Percentiles rank a stretch among this genome's conserved stretches.
phyloP scores from a whole-genome alignment of 75 land plant species.

The Picea glauca region DNA sequence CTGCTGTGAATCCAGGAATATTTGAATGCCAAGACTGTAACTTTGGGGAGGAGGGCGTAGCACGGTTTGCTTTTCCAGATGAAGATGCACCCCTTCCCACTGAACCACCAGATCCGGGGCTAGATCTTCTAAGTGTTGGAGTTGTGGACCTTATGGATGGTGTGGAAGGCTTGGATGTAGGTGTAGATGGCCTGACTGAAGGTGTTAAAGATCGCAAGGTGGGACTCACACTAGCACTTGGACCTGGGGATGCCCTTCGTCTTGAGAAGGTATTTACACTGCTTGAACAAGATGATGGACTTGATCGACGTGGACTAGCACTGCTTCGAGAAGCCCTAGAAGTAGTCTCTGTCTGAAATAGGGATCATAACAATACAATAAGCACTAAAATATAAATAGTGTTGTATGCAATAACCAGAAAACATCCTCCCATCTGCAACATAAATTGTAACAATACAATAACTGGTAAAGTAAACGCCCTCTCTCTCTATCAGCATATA shows the following conservation, averaged over 20 bases:
- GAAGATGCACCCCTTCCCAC: slow-evolving; percentile 36
- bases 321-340: slow-evolving; percentile 46
- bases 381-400: not conserved
- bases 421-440: not conserved
- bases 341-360: slow-evolving; percentile 48
- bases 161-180: slow-evolving; percentile 46
- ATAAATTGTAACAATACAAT: not conserved
- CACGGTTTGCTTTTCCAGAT: slow-evolving; percentile 42
- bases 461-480: not conserved
- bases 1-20: slow-evolving; percentile 65
- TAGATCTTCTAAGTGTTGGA: slow-evolving; percentile 64
- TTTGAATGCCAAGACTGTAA: slow-evolving; percentile 62
- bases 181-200: slow-evolving; percentile 49
- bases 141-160: slow-evolving; percentile 54
- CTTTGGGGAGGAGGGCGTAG: slow-evolving; percentile 76
- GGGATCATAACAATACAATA: not conserved
- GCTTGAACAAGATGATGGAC: slow-evolving; percentile 45
- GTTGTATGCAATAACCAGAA: not conserved
- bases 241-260: slow-evolving; percentile 46
- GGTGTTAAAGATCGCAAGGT: slow-evolving; percentile 34
- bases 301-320: slow-evolving; percentile 50
- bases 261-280: slow-evolving; percentile 21
- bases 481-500: not conserved
- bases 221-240: slow-evolving; percentile 49
- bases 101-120: slow-evolving; percentile 30